phyloP scores from a whole-genome alignment of 2,329 filamentous ascomycete species.

The Arthrobotrys sinensis region DNA sequence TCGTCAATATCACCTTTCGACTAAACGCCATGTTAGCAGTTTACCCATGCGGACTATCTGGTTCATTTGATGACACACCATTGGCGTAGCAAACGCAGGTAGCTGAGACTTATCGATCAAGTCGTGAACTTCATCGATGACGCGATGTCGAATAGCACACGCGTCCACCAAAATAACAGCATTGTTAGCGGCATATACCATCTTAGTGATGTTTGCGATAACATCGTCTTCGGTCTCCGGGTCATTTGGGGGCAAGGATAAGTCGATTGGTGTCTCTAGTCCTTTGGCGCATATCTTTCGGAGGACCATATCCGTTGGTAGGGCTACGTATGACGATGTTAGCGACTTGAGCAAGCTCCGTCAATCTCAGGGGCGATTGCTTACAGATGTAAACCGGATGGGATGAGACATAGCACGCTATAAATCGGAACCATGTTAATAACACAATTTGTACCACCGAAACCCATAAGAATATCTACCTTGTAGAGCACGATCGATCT shows the following conservation, averaged over 20 bases:
- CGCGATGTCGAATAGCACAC: constrained; percentile 83
- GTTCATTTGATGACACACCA: constrained; percentile 72
- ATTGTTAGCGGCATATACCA: constrained; percentile 79
- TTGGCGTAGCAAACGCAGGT: constrained; percentile 88
- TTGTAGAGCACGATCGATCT: constrained; percentile 83
- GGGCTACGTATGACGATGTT: constrained; percentile 68
- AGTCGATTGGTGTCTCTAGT: constrained; percentile 79
- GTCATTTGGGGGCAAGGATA: constrained; percentile 77
- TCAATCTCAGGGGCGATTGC: neutral
- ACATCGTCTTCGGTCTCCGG: constrained; percentile 82
- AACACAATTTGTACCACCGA: neutral
- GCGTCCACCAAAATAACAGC: constrained; percentile 87
- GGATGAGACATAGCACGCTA: constrained; percentile 75
- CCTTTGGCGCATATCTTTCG: constrained; percentile 82
- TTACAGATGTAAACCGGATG: constrained; percentile 81
- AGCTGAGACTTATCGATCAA: constrained; percentile 81
- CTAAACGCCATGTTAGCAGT: constrained; percentile 12
- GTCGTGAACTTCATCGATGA: constrained; percentile 79
- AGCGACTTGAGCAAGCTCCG: neutral
- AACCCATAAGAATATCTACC: constrained; percentile 69
- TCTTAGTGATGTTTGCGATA: constrained; percentile 82
- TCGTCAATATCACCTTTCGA: constrained; percentile 84
- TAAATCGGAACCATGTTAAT: neutral
- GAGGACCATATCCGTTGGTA: constrained; percentile 85
- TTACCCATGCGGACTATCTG: neutral